Evolutionary conservation across 2,329 filamentous ascomycete species (phyloP).

Genomic region (Pseudocercospora eumusae): DNA sequence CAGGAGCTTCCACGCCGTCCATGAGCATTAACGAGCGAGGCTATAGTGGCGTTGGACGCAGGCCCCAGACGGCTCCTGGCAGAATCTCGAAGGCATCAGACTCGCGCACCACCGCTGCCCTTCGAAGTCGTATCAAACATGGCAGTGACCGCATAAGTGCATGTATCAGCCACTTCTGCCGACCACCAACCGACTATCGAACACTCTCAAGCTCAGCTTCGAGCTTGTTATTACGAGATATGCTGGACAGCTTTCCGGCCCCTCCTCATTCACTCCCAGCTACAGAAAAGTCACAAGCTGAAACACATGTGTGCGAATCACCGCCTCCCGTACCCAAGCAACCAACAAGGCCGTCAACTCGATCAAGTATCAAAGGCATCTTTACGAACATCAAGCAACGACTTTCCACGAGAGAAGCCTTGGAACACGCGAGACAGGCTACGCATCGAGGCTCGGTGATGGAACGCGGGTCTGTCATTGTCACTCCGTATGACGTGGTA

Average conservation of each 20-base stretch:
- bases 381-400: constrained; percentile 4
- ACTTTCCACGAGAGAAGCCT: not conserved
- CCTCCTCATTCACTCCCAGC: not conserved
- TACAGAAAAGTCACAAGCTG: too few species aligned
- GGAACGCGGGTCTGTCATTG: not conserved
- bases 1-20: not conserved
- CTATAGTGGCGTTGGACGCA: not conserved
- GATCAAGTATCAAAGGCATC: not conserved
- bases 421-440: not conserved
- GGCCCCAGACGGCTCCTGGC: not conserved
- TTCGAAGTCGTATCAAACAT: not conserved
- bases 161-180: not conserved
- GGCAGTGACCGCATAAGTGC: not conserved
- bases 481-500: not conserved
- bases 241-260: not conserved
- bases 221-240: not conserved
- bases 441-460: constrained; percentile 5
- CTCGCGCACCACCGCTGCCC: not conserved
- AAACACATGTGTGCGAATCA: not conserved
- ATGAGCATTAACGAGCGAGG: constrained; percentile 2
- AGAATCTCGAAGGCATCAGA: too few species aligned
- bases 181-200: not conserved
- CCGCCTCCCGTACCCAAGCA: not conserved
- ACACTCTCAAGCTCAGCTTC: not conserved
- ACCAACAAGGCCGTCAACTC: not conserved